These are phyloP conservation scores for Chytriomyces confervae DNA, from an alignment of 192 early-diverging fungal genomes.

Conservation along the genomic window DNA sequence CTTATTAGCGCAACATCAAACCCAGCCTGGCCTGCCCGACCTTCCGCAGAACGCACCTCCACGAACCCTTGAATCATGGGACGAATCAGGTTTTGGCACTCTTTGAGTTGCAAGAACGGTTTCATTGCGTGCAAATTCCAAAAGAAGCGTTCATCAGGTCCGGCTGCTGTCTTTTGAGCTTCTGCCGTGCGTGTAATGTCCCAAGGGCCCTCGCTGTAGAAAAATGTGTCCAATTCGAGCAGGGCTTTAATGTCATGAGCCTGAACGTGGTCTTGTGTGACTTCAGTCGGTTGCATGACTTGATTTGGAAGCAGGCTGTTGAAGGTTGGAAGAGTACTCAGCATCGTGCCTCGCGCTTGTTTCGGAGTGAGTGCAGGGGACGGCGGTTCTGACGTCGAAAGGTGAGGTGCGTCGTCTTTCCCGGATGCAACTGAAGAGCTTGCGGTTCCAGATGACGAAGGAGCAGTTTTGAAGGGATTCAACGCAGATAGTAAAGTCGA, in stretches of 20 bases:
- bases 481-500: not conserved
- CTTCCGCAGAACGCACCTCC: slow-evolving; percentile 2
- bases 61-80: slow-evolving; percentile 34
- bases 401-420: not conserved
- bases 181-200: slow-evolving; percentile 17
- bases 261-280: slow-evolving; percentile 6
- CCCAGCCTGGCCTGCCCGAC: not conserved
- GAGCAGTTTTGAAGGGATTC: not conserved
- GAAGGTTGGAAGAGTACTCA: not conserved
- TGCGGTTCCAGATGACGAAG: not conserved
- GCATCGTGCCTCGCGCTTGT: not conserved
- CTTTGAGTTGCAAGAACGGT: slow-evolving; percentile 67
- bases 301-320: not conserved
- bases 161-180: not conserved
- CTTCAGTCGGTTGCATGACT: not conserved
- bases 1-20: slow-evolving; percentile 25
- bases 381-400: not conserved
- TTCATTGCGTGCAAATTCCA: slow-evolving; percentile 81
- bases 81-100: not conserved
- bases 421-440: not conserved
- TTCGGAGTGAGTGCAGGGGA: not conserved
- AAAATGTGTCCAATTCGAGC: slow-evolving; percentile 26
- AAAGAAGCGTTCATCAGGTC: slow-evolving; percentile 93
- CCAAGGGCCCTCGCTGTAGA: slow-evolving; percentile 13
- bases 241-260: slow-evolving; percentile 14